Percentiles rank a stretch among this genome's conserved stretches.
Evolutionary conservation across 768 basidiomycete species (phyloP).

Genomic region (Mycena rebaudengoi): DNA sequence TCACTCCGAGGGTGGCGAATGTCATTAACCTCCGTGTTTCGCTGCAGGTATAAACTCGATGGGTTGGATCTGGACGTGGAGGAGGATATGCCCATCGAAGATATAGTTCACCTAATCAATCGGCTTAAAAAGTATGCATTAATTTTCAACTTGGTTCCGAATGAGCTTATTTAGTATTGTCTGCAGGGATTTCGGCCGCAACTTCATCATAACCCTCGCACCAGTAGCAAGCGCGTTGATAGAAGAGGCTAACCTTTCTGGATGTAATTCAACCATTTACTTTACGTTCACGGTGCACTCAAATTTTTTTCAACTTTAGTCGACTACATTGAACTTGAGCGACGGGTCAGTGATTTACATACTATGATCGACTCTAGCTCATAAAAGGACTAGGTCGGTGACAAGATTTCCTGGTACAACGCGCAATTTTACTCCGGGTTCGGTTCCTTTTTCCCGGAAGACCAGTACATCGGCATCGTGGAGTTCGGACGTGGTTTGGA

Average conservation of each 20-base stretch:
- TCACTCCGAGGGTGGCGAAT: neutral
- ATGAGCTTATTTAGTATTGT: no score
- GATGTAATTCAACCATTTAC: no score
- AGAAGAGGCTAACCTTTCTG: conserved; percentile 33
- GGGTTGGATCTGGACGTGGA: conserved; percentile 38
- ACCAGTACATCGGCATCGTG: conserved; percentile 23
- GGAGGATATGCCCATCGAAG: conserved; percentile 20
- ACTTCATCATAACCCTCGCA: conserved; percentile 37
- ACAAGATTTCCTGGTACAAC: conserved; percentile 34
- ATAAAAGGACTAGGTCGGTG: neutral
- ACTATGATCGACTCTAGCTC: no score
- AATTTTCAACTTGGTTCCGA: no score
- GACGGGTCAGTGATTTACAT: no score
- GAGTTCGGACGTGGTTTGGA: conserved; percentile 13
- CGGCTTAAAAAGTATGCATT: conserved; percentile 26
- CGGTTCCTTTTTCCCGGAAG: conserved; percentile 24
- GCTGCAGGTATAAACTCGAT: conserved; percentile 30
- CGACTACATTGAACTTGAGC: conserved; percentile 34
- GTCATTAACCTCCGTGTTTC: neutral
- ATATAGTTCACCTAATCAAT: conserved; percentile 25
- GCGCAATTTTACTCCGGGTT: conserved; percentile 32
- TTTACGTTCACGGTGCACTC: no score
- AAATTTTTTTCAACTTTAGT: no score
- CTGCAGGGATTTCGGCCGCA: conserved; percentile 33
- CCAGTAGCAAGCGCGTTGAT: conserved; percentile 34